phyloP scores from a whole-genome alignment of 1,284 basidiomycete genomes.

The Puccinia polysora region DNA sequence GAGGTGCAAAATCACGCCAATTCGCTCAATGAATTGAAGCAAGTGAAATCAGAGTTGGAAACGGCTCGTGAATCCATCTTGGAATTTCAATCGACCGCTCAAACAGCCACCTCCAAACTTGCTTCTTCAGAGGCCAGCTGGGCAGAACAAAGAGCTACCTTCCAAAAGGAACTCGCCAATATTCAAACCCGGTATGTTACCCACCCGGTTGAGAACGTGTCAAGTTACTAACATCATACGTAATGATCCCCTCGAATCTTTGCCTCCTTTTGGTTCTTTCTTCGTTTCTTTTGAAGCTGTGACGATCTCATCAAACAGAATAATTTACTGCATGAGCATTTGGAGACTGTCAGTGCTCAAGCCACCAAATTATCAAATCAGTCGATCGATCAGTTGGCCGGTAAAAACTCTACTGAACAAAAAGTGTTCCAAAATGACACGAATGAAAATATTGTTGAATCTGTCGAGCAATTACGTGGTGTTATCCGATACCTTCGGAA shows the following conservation, averaged over 20 bases:
- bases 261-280: too few relatives aligned
- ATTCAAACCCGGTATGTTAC: slow-evolving; percentile 62
- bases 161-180: slow-evolving; percentile 71
- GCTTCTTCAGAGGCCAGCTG: slow-evolving; percentile 69
- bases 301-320: slow-evolving; percentile 75
- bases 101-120: slow-evolving; percentile 71
- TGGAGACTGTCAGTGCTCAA: slow-evolving; percentile 77
- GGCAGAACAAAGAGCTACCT: slow-evolving; percentile 67
- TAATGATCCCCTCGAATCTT: not conserved
- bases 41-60: slow-evolving; percentile 59
- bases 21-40: slow-evolving; percentile 55
- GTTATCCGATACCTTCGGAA: slow-evolving; percentile 77
- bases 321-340: slow-evolving; percentile 70
- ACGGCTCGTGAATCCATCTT: slow-evolving; percentile 16
- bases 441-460: slow-evolving; percentile 58
- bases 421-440: slow-evolving; percentile 60
- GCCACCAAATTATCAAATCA: slow-evolving; percentile 63
- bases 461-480: slow-evolving; percentile 65
- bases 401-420: slow-evolving; percentile 48
- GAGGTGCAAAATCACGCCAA: slow-evolving; percentile 75
- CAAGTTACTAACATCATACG: not conserved
- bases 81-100: slow-evolving; percentile 57
- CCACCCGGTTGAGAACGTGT: not conserved
- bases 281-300: slow-evolving; percentile 57
- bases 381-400: slow-evolving; percentile 50